phyloP scores from a whole-genome alignment of 179 eudicot genomes.

The Patellifolia procumbens region DNA sequence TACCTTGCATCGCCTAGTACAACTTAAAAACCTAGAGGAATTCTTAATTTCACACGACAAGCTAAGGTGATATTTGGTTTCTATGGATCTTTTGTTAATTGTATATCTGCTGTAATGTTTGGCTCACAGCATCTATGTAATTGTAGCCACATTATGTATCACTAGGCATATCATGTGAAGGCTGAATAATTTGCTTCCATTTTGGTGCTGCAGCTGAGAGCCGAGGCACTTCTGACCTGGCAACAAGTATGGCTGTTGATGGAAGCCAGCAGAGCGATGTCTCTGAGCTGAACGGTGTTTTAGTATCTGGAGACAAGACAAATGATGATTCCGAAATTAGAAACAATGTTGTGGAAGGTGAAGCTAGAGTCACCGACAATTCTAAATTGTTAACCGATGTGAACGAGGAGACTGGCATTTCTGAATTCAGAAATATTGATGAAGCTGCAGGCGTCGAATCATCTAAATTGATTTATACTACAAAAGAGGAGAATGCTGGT shows the following conservation, averaged over 20 bases:
- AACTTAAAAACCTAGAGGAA: no score
- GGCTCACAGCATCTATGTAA: background rate
- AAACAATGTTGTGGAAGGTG: conserved; percentile 14
- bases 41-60: no score
- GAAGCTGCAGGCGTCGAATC: no score
- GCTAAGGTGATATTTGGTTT: background rate
- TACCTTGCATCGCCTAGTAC: no score
- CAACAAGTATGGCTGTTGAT: conserved; percentile 34
- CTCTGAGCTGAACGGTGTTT: conserved; percentile 19
- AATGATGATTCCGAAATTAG: conserved; percentile 23
- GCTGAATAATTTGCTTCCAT: background rate
- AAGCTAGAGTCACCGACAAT: conserved; percentile 13
- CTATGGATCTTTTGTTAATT: background rate
- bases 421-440: conserved; percentile 16
- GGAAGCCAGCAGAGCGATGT: conserved; percentile 28
- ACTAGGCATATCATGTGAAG: background rate
- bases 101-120: background rate
- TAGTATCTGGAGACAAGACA: conserved; percentile 23
- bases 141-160: background rate
- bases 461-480: no score
- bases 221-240: conserved; percentile 6
- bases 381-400: background rate
- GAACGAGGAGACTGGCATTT: conserved; percentile 10
- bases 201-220: conserved; percentile 2
- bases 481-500: no score